Evolutionary conservation across 2,329 filamentous ascomycete genomes (phyloP), one percentile per base, ranked within the genome.

Genomic region (Pseudopyricularia cyperi): DNA sequence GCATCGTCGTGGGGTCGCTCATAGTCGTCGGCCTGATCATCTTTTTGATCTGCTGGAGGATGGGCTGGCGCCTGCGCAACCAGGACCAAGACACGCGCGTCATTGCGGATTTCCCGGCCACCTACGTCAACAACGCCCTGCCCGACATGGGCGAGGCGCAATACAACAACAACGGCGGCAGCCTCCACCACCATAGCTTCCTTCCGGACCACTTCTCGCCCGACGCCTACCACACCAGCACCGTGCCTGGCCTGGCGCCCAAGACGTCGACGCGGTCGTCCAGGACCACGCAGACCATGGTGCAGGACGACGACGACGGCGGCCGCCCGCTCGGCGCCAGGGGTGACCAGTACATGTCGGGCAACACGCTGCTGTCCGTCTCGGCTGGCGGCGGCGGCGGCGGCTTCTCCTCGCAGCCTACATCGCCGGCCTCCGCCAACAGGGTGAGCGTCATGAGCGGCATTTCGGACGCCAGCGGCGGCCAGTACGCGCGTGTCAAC

Each of bases 91-190:
- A 50, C 33, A 37, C 33, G 33, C 48, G 26, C 12, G 34, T 50
- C 14, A 50, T 50, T 33, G 48, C 33, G 14, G 48, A 50, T 12
- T 50, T 50, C 24, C 33, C 33, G 17, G 33, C 33, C 19, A 30
- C 24, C 2, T 39, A 50, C 34, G 35, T 50, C 22, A 11, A 15
- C 34, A 35, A 34, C 33, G 48, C 48, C 17, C 48, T 50, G 22
- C 48, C 48, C 35, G 48, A 50, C 48, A 50, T 50, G 48, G 48
- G 33, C 34, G 32, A 42, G 14, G 17, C 34, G n/a, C 22, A 50
- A n/a, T 12, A 32, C 7, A 26, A 50, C 6, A 24, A 30, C 48
- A 19, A 14, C 8, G 34, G 24, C 48, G 8, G 11, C 17, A 42
- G 22, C 37, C 37, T 19, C 17, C 37, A 42, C 22, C 37, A 42